phyloP scores from a whole-genome alignment of 1,139 yeast species.

The Kluyveromyces marxianus region DNA sequence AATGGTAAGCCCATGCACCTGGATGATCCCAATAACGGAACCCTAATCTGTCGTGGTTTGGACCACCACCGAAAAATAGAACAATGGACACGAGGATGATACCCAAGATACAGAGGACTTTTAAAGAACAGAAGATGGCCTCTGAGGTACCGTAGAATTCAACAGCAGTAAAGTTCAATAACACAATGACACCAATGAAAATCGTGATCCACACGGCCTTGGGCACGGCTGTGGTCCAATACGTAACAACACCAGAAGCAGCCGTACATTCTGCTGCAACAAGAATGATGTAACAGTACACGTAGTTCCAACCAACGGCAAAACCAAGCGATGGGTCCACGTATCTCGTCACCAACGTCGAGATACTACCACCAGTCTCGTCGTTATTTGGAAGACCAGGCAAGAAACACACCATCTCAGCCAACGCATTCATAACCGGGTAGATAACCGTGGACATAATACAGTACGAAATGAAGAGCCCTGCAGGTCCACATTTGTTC shows the following conservation, averaged over 20 bases:
- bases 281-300: conserved; percentile 40
- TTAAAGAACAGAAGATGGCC: conserved; percentile 44
- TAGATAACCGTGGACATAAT: conserved; percentile 42
- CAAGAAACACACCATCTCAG: conserved; percentile 72
- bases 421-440: conserved; percentile 59
- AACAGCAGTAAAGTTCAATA: conserved; percentile 41
- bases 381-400: conserved; percentile 50
- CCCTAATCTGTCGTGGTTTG: conserved; percentile 55
- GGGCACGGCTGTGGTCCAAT: conserved; percentile 40
- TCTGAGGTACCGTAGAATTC: conserved; percentile 47
- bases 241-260: conserved; percentile 52
- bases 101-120: conserved; percentile 62
- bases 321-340: conserved; percentile 66
- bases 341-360: conserved; percentile 33
- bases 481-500: conserved; percentile 61
- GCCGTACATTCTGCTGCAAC: conserved; percentile 76
- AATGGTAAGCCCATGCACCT: conserved; percentile 45
- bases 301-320: conserved; percentile 71
- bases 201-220: conserved; percentile 48
- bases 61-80: conserved; percentile 81
- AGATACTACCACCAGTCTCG: conserved; percentile 25
- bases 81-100: conserved; percentile 63
- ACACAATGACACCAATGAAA: conserved; percentile 36
- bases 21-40: conserved; percentile 63
- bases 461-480: conserved; percentile 38